These are phyloP conservation scores for Hansenula lynferdii DNA, from an alignment of 1,139 yeast genomes.

Conservation along the genomic window DNA sequence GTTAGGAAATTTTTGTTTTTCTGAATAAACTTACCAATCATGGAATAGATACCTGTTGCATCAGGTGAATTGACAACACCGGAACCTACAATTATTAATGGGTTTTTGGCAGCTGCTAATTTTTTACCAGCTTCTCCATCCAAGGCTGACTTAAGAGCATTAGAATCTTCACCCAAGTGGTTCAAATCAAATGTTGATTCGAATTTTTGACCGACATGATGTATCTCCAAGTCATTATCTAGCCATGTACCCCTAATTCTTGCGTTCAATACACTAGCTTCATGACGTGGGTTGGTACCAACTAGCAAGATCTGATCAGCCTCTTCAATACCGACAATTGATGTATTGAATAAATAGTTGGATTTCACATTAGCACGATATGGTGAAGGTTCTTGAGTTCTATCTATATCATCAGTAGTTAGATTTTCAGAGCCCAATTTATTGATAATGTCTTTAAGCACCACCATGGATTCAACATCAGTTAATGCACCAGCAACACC, in stretches of 20 bases:
- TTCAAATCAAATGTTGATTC: constrained; percentile 71
- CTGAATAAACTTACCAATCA: constrained; percentile 59
- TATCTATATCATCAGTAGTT: constrained; percentile 56
- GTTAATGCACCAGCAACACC: constrained; percentile 80
- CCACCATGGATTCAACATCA: constrained; percentile 81
- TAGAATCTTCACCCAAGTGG: constrained; percentile 59
- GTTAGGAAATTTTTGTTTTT: constrained; percentile 56
- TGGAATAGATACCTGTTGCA: constrained; percentile 55
- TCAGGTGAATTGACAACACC: constrained; percentile 71
- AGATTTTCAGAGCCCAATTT: constrained; percentile 77
- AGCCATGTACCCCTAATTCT: constrained; percentile 85
- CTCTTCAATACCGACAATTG: constrained; percentile 75
- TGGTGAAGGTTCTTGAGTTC: constrained; percentile 46
- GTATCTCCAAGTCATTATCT: constrained; percentile 58
- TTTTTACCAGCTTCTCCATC: constrained; percentile 67
- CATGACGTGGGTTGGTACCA: constrained; percentile 88
- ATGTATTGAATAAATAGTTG: constrained; percentile 75
- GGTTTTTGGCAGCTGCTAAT: constrained; percentile 63
- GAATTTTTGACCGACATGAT: constrained; percentile 71
- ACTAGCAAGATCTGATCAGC: constrained; percentile 77
- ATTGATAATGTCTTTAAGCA: constrained; percentile 76
- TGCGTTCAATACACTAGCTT: constrained; percentile 85
- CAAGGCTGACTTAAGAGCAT: constrained; percentile 56
- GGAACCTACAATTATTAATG: constrained; percentile 79
- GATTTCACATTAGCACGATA: constrained; percentile 76